Conservation (phyloP, 768 basidiomycete species). For the Mycena albidolilacea region DNA sequence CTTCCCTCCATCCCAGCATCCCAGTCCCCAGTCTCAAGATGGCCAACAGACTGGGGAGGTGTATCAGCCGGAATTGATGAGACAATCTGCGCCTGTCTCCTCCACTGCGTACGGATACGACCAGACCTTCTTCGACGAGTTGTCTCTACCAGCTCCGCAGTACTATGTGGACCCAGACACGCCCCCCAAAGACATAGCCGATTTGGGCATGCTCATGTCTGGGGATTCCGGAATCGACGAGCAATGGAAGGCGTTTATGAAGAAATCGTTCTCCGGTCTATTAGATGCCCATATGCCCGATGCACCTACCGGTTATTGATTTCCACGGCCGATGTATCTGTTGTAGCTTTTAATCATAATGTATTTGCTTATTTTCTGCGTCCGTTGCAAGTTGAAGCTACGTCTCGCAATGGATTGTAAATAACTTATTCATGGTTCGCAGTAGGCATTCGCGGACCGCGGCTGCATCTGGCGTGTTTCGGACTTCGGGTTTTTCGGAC, state of each 20-base stretch:
- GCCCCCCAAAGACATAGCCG: constrained; percentile 53
- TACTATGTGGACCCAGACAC: constrained; percentile 45
- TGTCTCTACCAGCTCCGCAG: constrained; percentile 14
- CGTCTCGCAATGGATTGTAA: too few species aligned
- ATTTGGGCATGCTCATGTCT: constrained; percentile 66
- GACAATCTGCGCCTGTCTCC: constrained; percentile 7
- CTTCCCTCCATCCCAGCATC: constrained; percentile 55
- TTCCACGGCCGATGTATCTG: background rate
- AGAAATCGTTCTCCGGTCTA: constrained; percentile 64
- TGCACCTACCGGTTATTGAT: background rate
- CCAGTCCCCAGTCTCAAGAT: constrained; percentile 36
- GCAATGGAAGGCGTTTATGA: constrained; percentile 78
- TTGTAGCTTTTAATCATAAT: background rate
- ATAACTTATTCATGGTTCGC: too few species aligned
- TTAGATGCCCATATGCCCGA: constrained; percentile 54
- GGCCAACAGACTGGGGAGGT: constrained; percentile 31
- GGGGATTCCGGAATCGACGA: constrained; percentile 76
- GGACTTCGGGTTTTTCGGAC: too few species aligned
- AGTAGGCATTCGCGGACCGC: too few species aligned
- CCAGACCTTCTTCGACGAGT: constrained; percentile 25
- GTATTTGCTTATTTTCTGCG: background rate
- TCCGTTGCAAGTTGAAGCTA: too few species aligned
- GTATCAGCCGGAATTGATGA: constrained; percentile 21
- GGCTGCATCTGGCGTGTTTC: too few species aligned
- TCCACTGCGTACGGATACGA: constrained; percentile 33